A percentile compares a stretch with the other conserved stretches of the same genome.
These are phyloP conservation scores for Chlorella vulgaris DNA, from an alignment of 139 green algal genomes.

Conservation along the genomic window DNA sequence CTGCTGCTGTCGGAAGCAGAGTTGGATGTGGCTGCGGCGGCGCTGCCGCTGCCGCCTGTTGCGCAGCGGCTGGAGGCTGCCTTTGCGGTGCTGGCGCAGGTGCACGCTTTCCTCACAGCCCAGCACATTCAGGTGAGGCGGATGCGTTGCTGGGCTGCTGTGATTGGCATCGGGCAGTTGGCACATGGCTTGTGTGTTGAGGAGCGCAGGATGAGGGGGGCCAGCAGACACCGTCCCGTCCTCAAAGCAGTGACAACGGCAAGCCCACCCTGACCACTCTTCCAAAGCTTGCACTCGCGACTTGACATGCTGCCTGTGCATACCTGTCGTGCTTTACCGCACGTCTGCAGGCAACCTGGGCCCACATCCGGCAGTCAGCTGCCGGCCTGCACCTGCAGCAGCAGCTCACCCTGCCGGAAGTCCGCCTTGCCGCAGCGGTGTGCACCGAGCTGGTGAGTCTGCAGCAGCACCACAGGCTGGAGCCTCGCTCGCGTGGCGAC, in stretches of 20 bases:
- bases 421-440: conserved; percentile 52
- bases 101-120: conserved; percentile 59
- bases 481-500: conserved; percentile 4
- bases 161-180: not conserved
- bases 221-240: no score
- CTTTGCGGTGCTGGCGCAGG: conserved; percentile 48
- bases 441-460: conserved; percentile 49
- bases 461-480: conserved; percentile 29
- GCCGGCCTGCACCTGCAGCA: conserved; percentile 20
- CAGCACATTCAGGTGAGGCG: conserved; percentile 61
- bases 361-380: conserved; percentile 23
- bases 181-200: not conserved
- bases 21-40: conserved; percentile 24
- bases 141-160: not conserved
- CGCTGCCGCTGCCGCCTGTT: conserved; percentile 59
- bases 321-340: no score
- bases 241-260: no score
- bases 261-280: not conserved
- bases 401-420: conserved; percentile 29
- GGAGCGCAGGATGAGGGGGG: not conserved
- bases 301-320: no score
- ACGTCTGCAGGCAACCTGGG: conserved; percentile 36
- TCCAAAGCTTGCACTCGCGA: not conserved
- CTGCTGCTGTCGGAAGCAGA: not conserved
- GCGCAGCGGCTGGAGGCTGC: conserved; percentile 44